Base-by-base conservation (phyloP, 306 rosid species). In the Lablab purpureus region DNA sequence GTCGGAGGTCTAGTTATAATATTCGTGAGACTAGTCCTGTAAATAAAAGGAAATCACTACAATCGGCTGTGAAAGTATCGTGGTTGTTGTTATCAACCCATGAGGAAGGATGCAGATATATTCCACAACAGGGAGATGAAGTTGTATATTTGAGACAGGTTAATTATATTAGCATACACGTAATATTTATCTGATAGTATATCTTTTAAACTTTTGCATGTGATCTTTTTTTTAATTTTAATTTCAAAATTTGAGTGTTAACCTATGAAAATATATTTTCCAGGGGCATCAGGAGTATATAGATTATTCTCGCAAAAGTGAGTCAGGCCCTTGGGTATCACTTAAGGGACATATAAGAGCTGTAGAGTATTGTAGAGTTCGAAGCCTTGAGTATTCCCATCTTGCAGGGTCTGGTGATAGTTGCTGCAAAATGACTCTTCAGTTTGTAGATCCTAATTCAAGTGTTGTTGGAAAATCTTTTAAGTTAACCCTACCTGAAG, bases 281-380 rank as follows among this genome's bases (percentile, higher is more conserved):
- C 94, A 96, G 99, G 99, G 99, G 22, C 98, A 96, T 88, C 94
- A 89, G 64, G 99, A 96, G 84, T 96, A 91, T 85, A 78, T 89
- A 40, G 91, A 91, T 54, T 84, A 84, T 40, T 79, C 88, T 63
- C 73, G 85, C 70, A 70, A 70, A 80, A 93, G 85, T 86, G 97
- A 93, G 82, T 73, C 83, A 65, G 93, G 90, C 21, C 98, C 97
- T 28, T 96, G 99, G 99, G 47, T 36, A 47, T 87, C 85, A 74
- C 54, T 87, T 50, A 87, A 83, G 82, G 96, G 82, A 65, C 83
- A 82, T 68, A 77, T 91, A 77, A 80, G 89, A 83, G 97, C 91
- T 60, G 94, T 91, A 23, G 99, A 96, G 85, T 90, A 83, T 79
- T 93, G 98, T 85, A 88, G 74, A 78, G 91, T 91, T 82, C 81